Conservation (phyloP, 1,139 yeast genomes). For the Saccharomyces pastorianus region DNA sequence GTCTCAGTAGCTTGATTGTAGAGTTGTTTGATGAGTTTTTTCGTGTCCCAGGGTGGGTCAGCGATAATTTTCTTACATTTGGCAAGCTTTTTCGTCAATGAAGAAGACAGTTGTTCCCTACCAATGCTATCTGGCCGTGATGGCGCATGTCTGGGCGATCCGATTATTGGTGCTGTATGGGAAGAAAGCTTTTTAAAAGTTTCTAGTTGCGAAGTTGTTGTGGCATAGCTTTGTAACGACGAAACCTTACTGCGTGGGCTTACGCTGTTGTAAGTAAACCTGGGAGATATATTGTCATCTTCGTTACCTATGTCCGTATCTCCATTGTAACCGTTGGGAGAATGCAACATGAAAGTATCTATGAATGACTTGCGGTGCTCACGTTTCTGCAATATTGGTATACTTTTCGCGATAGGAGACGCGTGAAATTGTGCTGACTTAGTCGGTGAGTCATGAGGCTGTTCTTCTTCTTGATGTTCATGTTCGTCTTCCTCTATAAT, state of each 20-base stretch:
- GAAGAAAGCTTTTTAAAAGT: slow-evolving; percentile 7
- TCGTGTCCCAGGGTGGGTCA: slow-evolving; percentile 28
- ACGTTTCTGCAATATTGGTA: slow-evolving; percentile 16
- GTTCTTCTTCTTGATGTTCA: slow-evolving; percentile 5
- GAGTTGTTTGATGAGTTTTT: slow-evolving; percentile 22
- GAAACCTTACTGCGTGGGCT: slow-evolving; percentile 14
- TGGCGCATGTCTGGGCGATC: background rate
- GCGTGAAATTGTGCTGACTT: background rate
- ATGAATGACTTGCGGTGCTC: slow-evolving; percentile 22
- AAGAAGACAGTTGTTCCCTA: background rate
- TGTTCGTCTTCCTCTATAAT: slow-evolving; percentile 16
- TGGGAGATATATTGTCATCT: slow-evolving; percentile 1
- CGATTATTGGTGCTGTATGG: background rate
- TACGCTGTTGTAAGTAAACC: slow-evolving; percentile 7
- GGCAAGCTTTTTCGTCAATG: background rate
- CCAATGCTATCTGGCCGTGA: background rate
- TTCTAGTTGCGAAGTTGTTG: slow-evolving; percentile 8
- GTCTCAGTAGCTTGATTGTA: slow-evolving; percentile 27
- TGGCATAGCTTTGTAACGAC: slow-evolving; percentile 11
- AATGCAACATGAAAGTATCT: slow-evolving; percentile 16
- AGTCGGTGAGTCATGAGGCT: background rate
- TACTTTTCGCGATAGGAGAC: slow-evolving; percentile 5
- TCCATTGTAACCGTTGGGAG: slow-evolving; percentile 6
- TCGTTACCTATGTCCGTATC: slow-evolving; percentile 3
- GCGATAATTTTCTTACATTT: background rate